phyloP scores from a whole-genome alignment of 176 grass and related monocot genomes.

The Triticum urartu region DNA sequence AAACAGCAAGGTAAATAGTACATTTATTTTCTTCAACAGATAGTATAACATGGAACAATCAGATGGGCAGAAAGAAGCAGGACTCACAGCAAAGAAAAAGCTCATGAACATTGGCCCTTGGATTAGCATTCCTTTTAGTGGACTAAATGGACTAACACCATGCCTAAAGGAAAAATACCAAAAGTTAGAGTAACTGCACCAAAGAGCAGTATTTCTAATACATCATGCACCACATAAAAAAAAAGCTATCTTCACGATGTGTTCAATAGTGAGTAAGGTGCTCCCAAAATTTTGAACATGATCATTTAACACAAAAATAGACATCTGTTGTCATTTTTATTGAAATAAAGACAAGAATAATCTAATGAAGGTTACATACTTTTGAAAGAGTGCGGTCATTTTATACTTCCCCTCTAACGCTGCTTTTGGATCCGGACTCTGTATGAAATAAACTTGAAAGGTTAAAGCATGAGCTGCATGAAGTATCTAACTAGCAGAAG shows the following conservation, averaged over 20 bases:
- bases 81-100: conserved; percentile 93
- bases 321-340: background rate
- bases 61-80: conserved; percentile 11
- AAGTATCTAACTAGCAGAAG: conserved; percentile 4
- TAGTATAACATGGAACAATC: conserved; percentile 8
- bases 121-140: conserved; percentile 75
- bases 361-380: conserved; percentile 47
- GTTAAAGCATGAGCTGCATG: conserved; percentile 25
- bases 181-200: conserved; percentile 22
- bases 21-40: background rate
- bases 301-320: conserved; percentile 10
- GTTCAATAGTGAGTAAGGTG: background rate
- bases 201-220: conserved; percentile 20
- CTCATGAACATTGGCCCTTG: conserved; percentile 88
- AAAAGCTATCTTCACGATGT: background rate
- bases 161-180: conserved; percentile 50
- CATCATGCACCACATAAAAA: conserved; percentile 17
- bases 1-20: conserved; percentile 9
- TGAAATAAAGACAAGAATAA: conserved; percentile 9
- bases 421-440: conserved; percentile 56
- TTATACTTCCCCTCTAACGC: conserved; percentile 39
- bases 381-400: conserved; percentile 61
- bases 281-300: conserved; percentile 1
- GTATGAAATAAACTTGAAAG: conserved; percentile 31
- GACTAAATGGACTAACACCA: conserved; percentile 77